Conservation (phyloP, 306 rosid species). For the Cucurbita moschata region DNA sequence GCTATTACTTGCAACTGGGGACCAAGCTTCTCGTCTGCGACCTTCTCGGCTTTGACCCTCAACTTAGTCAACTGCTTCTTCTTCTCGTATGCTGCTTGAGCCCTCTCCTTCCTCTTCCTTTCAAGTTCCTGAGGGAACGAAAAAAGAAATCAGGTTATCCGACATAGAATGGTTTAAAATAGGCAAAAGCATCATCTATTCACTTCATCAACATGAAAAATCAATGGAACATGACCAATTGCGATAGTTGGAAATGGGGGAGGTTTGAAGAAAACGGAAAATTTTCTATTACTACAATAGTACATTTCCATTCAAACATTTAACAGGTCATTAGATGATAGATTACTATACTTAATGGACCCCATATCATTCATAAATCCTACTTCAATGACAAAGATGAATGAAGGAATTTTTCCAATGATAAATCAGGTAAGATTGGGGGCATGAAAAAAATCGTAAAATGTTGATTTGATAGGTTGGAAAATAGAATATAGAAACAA, state of each 20-base stretch:
- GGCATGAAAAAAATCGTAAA: background rate
- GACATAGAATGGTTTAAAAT: no score
- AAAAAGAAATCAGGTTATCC: background rate
- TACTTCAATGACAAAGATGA: background rate
- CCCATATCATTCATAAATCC: background rate
- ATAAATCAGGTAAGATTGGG: background rate
- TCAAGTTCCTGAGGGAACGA: slow-evolving; percentile 40
- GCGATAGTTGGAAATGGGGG: background rate
- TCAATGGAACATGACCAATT: background rate
- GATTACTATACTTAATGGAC: background rate
- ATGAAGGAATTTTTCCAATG: background rate
- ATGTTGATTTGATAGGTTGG: background rate
- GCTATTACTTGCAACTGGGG: slow-evolving; percentile 48
- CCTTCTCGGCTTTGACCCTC: slow-evolving; percentile 50
- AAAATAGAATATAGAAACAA: background rate
- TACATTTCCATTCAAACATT: background rate
- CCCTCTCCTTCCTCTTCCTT: slow-evolving; percentile 61
- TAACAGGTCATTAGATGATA: background rate
- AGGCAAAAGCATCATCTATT: background rate
- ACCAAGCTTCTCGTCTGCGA: slow-evolving; percentile 58
- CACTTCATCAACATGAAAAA: background rate
- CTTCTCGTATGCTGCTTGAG: slow-evolving; percentile 43
- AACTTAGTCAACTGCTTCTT: slow-evolving; percentile 64
- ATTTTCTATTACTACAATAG: background rate
- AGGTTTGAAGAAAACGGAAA: background rate